Evolutionary conservation across 192 early-diverging fungal species (phyloP).

Genomic region (Coemansia reversa): DNA sequence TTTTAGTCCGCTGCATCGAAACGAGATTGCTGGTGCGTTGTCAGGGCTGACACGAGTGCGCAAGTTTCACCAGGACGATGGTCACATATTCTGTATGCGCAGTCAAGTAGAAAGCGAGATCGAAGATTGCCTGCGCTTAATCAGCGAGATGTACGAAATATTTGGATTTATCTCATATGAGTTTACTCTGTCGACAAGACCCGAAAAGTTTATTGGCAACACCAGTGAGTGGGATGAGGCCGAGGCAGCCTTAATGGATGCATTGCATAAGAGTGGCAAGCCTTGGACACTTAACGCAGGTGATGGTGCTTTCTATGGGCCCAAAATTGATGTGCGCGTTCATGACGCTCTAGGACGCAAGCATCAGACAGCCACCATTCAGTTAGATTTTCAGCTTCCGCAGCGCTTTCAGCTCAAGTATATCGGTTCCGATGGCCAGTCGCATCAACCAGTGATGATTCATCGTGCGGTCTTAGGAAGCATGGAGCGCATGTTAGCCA

Average conservation of each 20-base stretch:
- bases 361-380: conserved; percentile 94
- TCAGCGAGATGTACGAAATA: conserved; percentile 73
- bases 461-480: conserved; percentile 89
- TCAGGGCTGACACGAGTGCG: conserved; percentile 89
- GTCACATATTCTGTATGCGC: conserved; percentile 89
- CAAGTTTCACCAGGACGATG: conserved; percentile 97
- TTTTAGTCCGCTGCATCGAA: conserved; percentile 91
- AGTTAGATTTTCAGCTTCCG: conserved; percentile 95
- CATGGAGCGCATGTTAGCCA: conserved; percentile 94
- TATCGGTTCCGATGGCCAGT: conserved; percentile 61
- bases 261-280: conserved; percentile 61
- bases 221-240: conserved; percentile 77
- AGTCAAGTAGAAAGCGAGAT: conserved; percentile 83
- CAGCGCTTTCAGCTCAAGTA: conserved; percentile 79
- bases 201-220: conserved; percentile 72
- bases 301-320: conserved; percentile 96
- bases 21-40: conserved; percentile 87
- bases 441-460: conserved; percentile 85
- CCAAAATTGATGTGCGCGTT: conserved; percentile 91
- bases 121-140: conserved; percentile 67
- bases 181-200: conserved; percentile 79
- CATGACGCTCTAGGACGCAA: conserved; percentile 74
- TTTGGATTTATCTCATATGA: conserved; percentile 80
- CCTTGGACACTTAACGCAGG: conserved; percentile 74
- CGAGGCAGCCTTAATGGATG: conserved; percentile 68